These are phyloP conservation scores for Didymella glomerata DNA, from an alignment of 2,329 filamentous ascomycete species.

Conservation along the genomic window DNA sequence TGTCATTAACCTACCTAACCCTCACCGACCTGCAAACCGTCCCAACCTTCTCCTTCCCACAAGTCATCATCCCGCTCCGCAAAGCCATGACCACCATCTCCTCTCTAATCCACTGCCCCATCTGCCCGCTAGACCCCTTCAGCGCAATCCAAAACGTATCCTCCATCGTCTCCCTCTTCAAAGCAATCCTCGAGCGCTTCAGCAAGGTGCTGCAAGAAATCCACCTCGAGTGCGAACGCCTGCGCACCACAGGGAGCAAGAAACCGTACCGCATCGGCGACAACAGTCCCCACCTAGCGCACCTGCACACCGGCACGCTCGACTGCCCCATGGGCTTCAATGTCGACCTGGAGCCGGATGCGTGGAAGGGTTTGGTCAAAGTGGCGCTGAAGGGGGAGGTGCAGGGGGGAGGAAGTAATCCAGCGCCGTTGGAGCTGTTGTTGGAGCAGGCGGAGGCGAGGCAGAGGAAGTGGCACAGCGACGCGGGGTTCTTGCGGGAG, in stretches of 20 bases:
- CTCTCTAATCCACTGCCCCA: slow-evolving; percentile 52
- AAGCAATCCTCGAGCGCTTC: slow-evolving; percentile 54
- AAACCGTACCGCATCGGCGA: slow-evolving; percentile 58
- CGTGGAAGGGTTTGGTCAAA: slow-evolving; percentile 57
- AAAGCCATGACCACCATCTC: slow-evolving; percentile 53
- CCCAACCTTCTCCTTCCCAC: slow-evolving; percentile 53
- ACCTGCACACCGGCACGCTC: slow-evolving; percentile 54
- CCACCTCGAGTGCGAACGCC: slow-evolving; percentile 50
- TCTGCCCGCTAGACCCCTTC: slow-evolving; percentile 55
- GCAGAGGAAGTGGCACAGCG: slow-evolving; percentile 54
- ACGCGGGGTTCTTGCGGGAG: slow-evolving; percentile 21
- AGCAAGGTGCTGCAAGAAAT: slow-evolving; percentile 53
- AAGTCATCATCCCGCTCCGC: slow-evolving; percentile 53
- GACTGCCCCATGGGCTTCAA: slow-evolving; percentile 57
- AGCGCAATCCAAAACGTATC: slow-evolving; percentile 57
- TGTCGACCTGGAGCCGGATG: slow-evolving; percentile 54
- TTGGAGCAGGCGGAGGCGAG: slow-evolving; percentile 52
- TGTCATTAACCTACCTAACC: slow-evolving; percentile 57
- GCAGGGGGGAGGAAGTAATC: slow-evolving; percentile 47
- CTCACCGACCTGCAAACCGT: slow-evolving; percentile 54
- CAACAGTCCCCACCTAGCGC: slow-evolving; percentile 46
- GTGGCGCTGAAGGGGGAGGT: slow-evolving; percentile 57
- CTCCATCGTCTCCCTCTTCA: slow-evolving; percentile 53
- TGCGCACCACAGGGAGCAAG: slow-evolving; percentile 42
- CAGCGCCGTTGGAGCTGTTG: slow-evolving; percentile 45